Evolutionary conservation across 768 basidiomycete species (phyloP).

Genomic region (Agaricus blazei): DNA sequence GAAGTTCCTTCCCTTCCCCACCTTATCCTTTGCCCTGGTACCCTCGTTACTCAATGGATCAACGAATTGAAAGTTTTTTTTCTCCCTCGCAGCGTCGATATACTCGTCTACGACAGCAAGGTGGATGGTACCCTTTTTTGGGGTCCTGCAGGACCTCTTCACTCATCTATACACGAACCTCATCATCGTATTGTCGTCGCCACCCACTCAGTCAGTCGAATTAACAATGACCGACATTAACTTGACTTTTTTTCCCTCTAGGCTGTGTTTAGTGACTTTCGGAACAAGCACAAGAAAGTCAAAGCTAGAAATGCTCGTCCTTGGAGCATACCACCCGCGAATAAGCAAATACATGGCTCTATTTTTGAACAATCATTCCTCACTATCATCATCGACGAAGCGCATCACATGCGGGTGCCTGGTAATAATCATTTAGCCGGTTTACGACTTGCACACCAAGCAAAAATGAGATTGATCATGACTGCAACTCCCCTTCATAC

Average conservation of each 20-base stretch:
- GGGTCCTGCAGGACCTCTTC: conserved; percentile 12
- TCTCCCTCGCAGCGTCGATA: conserved; percentile 14
- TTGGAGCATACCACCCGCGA: background rate
- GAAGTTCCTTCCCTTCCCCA: conserved; percentile 13
- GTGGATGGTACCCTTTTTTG: conserved; percentile 15
- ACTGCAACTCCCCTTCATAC: conserved; percentile 23
- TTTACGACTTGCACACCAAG: conserved; percentile 12
- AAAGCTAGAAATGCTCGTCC: background rate
- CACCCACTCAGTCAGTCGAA: conserved; percentile 20
- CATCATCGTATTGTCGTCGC: conserved; percentile 18
- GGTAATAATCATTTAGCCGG: conserved; percentile 12
- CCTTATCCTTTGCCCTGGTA: conserved; percentile 21
- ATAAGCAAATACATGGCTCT: no score
- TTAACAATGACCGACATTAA: background rate
- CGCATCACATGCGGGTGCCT: conserved; percentile 17
- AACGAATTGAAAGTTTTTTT: conserved; percentile 15
- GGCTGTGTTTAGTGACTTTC: conserved; percentile 15
- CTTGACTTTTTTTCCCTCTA: conserved; percentile 1
- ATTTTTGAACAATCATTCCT: conserved; percentile 17
- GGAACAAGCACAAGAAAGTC: background rate
- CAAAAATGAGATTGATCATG: conserved; percentile 8
- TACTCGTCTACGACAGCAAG: no score
- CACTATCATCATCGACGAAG: conserved; percentile 17
- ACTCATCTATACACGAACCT: conserved; percentile 7
- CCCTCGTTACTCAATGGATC: conserved; percentile 19